Evolutionary conservation across 1,284 basidiomycete genomes (phyloP).

Genomic region (Leccinum subrobustum): DNA sequence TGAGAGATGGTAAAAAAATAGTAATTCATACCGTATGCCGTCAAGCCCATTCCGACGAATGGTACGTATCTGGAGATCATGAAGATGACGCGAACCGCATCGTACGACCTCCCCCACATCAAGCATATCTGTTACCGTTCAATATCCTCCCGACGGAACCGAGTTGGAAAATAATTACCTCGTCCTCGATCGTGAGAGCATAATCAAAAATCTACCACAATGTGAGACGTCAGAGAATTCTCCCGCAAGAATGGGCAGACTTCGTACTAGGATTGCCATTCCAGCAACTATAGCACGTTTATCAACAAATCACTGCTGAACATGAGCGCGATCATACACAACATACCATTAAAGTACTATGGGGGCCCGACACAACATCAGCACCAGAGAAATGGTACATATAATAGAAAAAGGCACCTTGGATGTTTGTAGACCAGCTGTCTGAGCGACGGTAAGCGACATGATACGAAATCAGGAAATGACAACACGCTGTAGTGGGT

Average conservation of each 20-base stretch:
- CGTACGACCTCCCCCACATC: neutral
- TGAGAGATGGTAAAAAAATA: neutral
- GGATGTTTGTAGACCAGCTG: neutral
- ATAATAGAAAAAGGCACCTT: neutral
- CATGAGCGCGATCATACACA: neutral
- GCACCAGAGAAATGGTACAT: neutral
- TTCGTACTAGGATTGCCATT: neutral
- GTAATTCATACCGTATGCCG: neutral
- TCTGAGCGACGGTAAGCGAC: neutral
- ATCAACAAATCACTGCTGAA: neutral
- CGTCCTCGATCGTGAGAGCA: neutral
- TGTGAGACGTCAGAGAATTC: neutral
- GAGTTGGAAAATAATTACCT: neutral
- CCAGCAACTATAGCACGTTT: neutral
- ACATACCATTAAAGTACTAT: constrained; percentile 1
- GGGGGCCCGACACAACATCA: neutral
- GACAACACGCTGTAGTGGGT: neutral
- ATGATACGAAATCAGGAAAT: neutral
- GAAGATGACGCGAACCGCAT: neutral
- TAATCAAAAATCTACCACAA: neutral
- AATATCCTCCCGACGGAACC: neutral
- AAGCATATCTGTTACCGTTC: neutral
- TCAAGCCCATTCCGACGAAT: neutral
- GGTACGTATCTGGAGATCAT: neutral
- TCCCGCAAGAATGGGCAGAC: neutral